These are phyloP conservation scores for Pachyrhizus erosus DNA, from an alignment of 306 rosid species.

Conservation along the genomic window DNA sequence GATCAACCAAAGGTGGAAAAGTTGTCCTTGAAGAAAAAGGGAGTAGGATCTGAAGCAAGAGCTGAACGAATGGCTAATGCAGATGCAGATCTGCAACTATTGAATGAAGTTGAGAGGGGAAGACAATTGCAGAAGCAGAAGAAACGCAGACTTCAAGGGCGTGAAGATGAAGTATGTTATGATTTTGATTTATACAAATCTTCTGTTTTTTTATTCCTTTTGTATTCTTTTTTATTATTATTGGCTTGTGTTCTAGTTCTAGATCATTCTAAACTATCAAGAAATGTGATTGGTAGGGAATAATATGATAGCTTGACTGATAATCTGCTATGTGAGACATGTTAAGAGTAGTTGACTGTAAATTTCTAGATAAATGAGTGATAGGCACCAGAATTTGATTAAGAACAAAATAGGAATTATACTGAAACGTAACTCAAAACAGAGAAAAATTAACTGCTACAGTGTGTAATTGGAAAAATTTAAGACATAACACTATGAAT, in stretches of 20 bases:
- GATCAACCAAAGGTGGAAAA: slow-evolving; percentile 75
- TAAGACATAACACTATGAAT: no score
- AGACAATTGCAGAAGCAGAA: slow-evolving; percentile 87
- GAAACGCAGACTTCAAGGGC: slow-evolving; percentile 87
- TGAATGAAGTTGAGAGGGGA: slow-evolving; percentile 81
- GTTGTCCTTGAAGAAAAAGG: slow-evolving; percentile 78
- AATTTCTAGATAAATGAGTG: neutral
- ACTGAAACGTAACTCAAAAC: no score
- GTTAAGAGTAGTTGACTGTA: slow-evolving; percentile 5
- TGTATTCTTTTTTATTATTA: slow-evolving; percentile 18
- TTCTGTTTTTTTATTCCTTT: slow-evolving; percentile 24
- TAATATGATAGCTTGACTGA: neutral
- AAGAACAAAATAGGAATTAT: no score
- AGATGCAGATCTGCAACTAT: slow-evolving; percentile 77
- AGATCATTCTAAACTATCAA: neutral
- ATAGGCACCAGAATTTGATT: no score
- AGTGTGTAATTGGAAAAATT: no score
- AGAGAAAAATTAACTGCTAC: no score
- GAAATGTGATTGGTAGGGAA: neutral
- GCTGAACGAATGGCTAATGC: slow-evolving; percentile 82
- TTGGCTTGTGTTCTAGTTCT: slow-evolving; percentile 30
- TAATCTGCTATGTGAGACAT: slow-evolving; percentile 9
- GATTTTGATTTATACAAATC: neutral
- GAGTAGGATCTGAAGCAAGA: slow-evolving; percentile 87
- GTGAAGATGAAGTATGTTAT: slow-evolving; percentile 85